Evolutionary conservation across 805 yeast species (phyloP), one percentile per base, ranked within the genome.

Genomic region (Metschnikowia amazonensis): DNA sequence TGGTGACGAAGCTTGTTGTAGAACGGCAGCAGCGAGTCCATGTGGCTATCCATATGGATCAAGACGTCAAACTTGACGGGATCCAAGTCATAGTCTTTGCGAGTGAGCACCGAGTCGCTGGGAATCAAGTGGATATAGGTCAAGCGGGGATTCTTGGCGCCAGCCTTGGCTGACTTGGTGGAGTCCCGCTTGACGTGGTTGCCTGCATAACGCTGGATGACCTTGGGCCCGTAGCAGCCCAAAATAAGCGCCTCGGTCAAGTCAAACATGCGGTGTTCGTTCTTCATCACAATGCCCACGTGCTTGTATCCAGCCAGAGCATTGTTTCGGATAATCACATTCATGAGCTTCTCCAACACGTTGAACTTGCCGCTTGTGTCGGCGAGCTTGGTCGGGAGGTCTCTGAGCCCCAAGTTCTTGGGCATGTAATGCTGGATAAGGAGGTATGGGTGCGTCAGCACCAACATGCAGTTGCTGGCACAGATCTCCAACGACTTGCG

Each of bases 381-480:
- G 3, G 83, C 81, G 40, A 89, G 59, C 62, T 86, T 78, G 38
- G 67, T 68, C 6, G 94, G 86, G 47, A 82, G 78, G 57, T 87
- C 94, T 62, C 83, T 81, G 36, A 81, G 79, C 9, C 79, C 75
- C 49, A 87, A 69, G 49, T 82, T 81, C 63, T 84, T 87, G 13
- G 98, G 98, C 75, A 88, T 77, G 55, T 84, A 82, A 61, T 90
- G 96, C 47, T 82, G 83, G 44, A 92, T 87, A 42, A 92, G 67
- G 41, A 92, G 65, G 57, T 85, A 90, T 0, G 98, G 98, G 66
- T 92, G 99, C 0, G 92, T 80, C 20, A 95, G 81, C 2, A 90
- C 94, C 21, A 84, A 72, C 60, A 83, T 84, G 36, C 90, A 80
- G 65, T 90, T 89, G 47, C 77, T 65, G 48, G 87, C 77, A 63